Conservation (phyloP, 305 asterid genomes). For the Solanum hybrid region DNA sequence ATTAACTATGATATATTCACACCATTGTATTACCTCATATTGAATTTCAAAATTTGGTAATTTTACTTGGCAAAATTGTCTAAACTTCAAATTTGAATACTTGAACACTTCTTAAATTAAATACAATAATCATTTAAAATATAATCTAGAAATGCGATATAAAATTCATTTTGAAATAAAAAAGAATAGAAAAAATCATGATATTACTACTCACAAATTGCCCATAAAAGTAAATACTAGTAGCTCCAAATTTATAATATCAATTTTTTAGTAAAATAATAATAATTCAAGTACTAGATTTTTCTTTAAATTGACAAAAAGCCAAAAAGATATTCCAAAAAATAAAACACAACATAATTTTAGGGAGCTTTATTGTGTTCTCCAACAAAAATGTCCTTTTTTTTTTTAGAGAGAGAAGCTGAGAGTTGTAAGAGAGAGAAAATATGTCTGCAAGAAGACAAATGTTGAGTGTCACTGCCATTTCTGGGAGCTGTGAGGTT, state of each 20-base stretch:
- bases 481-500: not conserved
- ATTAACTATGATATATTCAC: not conserved
- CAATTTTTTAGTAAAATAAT: not conserved
- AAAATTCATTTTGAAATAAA: not conserved
- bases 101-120: not conserved
- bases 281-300: not conserved
- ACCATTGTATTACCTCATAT: no score
- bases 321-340: not conserved
- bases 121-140: not conserved
- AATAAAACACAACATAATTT: not conserved
- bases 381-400: slow-evolving; percentile 1
- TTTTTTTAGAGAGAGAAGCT: not conserved
- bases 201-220: not conserved
- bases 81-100: not conserved
- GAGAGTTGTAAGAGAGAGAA: not conserved
- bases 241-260: not conserved
- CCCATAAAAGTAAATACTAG: not conserved
- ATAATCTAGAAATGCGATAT: not conserved
- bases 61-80: not conserved
- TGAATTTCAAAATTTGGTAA: not conserved
- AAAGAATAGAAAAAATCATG: not conserved
- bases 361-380: not conserved
- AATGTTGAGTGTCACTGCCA: not conserved
- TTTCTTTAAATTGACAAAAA: not conserved
- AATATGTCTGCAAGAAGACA: not conserved